Conservation (phyloP, 2,329 filamentous ascomycete species). For the Cryphonectria parasitica region DNA sequence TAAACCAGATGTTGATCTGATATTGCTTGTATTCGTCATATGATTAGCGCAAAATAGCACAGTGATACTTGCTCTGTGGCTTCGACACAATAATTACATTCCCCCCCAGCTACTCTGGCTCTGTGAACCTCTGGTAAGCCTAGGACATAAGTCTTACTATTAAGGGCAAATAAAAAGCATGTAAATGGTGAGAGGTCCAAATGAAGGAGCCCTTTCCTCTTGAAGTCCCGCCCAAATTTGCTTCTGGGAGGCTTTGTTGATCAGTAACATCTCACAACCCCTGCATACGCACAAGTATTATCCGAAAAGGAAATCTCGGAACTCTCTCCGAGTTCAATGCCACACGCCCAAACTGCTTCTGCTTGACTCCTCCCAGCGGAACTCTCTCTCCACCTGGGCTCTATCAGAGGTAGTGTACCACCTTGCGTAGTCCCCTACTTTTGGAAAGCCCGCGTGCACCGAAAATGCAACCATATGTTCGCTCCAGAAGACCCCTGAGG, state of each 20-base stretch:
- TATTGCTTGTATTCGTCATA: no score
- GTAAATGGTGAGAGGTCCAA: no score
- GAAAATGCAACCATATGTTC: constrained; percentile 7
- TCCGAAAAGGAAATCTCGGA: constrained; percentile 28
- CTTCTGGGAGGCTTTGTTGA: not conserved
- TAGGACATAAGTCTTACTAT: not conserved
- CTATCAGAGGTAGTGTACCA: no score
- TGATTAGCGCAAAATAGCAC: no score
- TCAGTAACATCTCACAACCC: not conserved
- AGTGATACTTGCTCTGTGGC: no score
- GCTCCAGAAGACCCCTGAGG: not conserved
- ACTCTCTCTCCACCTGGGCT: not conserved
- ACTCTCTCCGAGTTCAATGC: constrained; percentile 20
- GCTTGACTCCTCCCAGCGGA: not conserved
- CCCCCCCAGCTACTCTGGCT: not conserved
- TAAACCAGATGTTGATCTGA: no score
- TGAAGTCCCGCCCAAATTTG: not conserved
- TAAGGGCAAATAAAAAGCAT: no score
- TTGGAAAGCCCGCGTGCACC: not conserved
- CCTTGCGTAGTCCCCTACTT: not conserved
- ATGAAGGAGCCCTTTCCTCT: not conserved
- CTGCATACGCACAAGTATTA: not conserved
- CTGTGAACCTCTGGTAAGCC: not conserved
- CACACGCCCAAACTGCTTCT: constrained; percentile 6
- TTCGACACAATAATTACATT: no score